Evolutionary conservation across 257 asterid genomes (phyloP).

Genomic region (Asclepias syriaca): DNA sequence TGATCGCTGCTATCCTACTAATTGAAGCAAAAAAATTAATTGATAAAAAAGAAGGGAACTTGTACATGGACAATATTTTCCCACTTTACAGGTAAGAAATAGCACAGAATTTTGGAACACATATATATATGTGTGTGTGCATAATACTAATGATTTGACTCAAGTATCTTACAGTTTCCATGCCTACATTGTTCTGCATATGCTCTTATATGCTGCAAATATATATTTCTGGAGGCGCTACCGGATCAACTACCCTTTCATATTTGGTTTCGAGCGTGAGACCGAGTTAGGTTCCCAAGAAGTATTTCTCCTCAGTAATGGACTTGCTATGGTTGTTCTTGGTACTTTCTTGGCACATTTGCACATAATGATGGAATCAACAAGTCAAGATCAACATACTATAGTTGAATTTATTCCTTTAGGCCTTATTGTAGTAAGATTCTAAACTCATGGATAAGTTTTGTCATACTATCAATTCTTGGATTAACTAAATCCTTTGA

Average conservation of each 20-base stretch:
- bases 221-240: conserved; percentile 77
- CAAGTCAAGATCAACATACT: conserved; percentile 36
- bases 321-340: conserved; percentile 62
- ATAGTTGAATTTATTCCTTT: conserved; percentile 60
- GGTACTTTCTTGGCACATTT: conserved; percentile 61
- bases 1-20: conserved; percentile 54
- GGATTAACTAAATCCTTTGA: conserved; percentile 9
- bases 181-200: conserved; percentile 58
- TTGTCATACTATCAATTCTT: conserved; percentile 9
- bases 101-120: neutral
- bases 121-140: too few species aligned
- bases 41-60: conserved; percentile 35
- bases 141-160: conserved; percentile 15
- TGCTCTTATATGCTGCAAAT: conserved; percentile 69
- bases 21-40: conserved; percentile 45
- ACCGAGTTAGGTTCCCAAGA: conserved; percentile 73
- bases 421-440: conserved; percentile 57
- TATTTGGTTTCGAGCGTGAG: conserved; percentile 80
- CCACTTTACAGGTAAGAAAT: conserved; percentile 65
- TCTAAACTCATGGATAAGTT: conserved; percentile 7
- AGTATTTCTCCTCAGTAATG: conserved; percentile 67
- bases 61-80: conserved; percentile 52
- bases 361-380: conserved; percentile 57
- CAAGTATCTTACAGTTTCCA: conserved; percentile 55
- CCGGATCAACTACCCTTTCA: conserved; percentile 78